These are phyloP conservation scores for Moricandia moricandioides DNA, from an alignment of 345 rosid genomes.

Conservation along the genomic window DNA sequence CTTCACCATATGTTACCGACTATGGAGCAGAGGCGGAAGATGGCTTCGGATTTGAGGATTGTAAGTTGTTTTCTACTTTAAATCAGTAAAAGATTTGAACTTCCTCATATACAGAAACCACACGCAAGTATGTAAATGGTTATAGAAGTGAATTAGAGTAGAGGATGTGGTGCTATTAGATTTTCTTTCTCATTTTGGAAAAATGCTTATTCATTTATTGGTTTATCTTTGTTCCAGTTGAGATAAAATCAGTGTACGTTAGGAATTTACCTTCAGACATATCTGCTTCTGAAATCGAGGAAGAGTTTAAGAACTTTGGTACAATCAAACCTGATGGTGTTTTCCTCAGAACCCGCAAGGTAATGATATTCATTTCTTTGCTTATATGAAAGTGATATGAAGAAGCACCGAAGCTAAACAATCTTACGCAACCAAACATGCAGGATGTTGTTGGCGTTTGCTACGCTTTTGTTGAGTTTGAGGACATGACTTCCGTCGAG, in stretches of 20 bases:
- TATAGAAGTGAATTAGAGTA: neutral
- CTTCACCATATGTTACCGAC: slow-evolving; percentile 48
- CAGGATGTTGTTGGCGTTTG: slow-evolving; percentile 92
- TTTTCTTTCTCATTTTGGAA: neutral
- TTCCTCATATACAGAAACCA: neutral
- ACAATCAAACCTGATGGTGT: slow-evolving; percentile 86
- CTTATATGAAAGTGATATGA: neutral
- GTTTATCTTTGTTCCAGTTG: slow-evolving; percentile 53
- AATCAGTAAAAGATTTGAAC: neutral
- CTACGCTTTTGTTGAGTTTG: slow-evolving; percentile 97
- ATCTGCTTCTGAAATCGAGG: slow-evolving; percentile 75
- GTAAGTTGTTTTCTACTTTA: slow-evolving; percentile 39
- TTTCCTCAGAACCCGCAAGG: slow-evolving; percentile 87
- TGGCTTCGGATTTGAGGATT: slow-evolving; percentile 62
- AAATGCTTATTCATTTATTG: slow-evolving; percentile 3
- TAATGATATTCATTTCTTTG: slow-evolving; percentile 23
- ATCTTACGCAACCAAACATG: slow-evolving; percentile 12
- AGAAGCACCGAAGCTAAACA: slow-evolving; percentile 3
- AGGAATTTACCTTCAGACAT: slow-evolving; percentile 86
- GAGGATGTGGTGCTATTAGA: neutral
- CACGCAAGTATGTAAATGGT: neutral
- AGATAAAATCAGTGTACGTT: slow-evolving; percentile 86
- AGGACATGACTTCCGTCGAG: slow-evolving; percentile 77
- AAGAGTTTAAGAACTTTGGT: slow-evolving; percentile 84
- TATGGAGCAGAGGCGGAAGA: slow-evolving; percentile 48